Percentiles rank a stretch among this genome's conserved stretches.
Evolutionary conservation across 805 yeast genomes (phyloP).

Genomic region (Sugiyamaella lignohabitans): DNA sequence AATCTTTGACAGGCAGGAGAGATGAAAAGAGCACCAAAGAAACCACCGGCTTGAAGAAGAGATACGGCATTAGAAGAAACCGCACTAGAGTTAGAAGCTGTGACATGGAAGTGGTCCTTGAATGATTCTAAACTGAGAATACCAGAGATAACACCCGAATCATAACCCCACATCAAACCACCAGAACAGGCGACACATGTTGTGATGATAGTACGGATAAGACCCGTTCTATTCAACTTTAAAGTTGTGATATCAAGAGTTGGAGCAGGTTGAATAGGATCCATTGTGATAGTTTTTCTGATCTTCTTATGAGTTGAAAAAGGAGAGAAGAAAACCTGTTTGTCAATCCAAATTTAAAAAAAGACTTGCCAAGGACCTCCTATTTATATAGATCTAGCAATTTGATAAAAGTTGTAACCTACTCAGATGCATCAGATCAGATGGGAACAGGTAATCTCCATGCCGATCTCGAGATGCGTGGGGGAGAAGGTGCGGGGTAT

Average conservation of each 20-base stretch:
- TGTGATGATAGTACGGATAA: slow-evolving; percentile 9
- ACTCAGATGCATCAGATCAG: too few species aligned
- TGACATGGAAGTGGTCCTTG: slow-evolving; percentile 8
- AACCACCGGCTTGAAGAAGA: slow-evolving; percentile 18
- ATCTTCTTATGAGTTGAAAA: too few species aligned
- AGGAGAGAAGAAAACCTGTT: too few species aligned
- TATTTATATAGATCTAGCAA: too few species aligned
- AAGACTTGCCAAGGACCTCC: too few species aligned
- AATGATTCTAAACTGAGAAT: slow-evolving; percentile 10
- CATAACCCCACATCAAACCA: slow-evolving; percentile 17
- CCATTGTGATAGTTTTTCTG: not conserved
- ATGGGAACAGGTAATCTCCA: too few species aligned
- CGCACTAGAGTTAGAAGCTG: not conserved
- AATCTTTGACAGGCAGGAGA: slow-evolving; percentile 11
- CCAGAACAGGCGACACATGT: slow-evolving; percentile 16
- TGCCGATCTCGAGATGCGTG: too few species aligned
- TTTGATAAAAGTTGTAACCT: too few species aligned
- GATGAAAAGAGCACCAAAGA: slow-evolving; percentile 17
- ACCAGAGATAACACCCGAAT: slow-evolving; percentile 14
- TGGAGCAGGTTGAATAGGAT: not conserved
- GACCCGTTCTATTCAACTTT: slow-evolving; percentile 6
- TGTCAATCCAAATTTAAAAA: too few species aligned
- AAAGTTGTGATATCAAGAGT: not conserved
- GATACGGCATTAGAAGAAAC: slow-evolving; percentile 14
- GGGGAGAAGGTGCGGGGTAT: too few species aligned